Conservation (phyloP, 164 flowering plant species). For the Nelumbo lutea region DNA sequence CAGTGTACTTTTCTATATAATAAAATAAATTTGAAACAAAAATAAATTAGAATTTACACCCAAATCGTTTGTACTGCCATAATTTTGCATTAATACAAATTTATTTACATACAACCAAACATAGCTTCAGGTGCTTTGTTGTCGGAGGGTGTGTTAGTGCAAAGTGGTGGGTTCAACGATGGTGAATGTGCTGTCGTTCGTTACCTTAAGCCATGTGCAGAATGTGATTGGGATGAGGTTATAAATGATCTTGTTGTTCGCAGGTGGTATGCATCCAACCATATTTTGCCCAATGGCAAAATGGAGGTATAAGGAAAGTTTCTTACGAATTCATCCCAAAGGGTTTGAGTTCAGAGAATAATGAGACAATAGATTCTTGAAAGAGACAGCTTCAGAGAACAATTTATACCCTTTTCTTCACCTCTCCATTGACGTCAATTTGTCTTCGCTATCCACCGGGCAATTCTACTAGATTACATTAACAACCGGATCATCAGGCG, state of each 20-base stretch:
- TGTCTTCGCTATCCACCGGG: slow-evolving; percentile 42
- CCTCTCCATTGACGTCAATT: slow-evolving; percentile 43
- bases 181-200: slow-evolving; percentile 33
- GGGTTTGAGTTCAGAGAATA: not conserved
- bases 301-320: slow-evolving; percentile 37
- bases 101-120: too few relatives aligned
- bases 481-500: slow-evolving; percentile 25
- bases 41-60: too few relatives aligned
- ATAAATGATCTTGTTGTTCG: slow-evolving; percentile 12
- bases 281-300: slow-evolving; percentile 33
- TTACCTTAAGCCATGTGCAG: slow-evolving; percentile 24
- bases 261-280: slow-evolving; percentile 53
- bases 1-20: too few relatives aligned
- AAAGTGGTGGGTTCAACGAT: slow-evolving; percentile 32
- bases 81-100: too few relatives aligned
- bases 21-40: too few relatives aligned
- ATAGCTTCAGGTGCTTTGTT: slow-evolving; percentile 37
- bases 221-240: slow-evolving; percentile 48
- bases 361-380: slow-evolving; percentile 20
- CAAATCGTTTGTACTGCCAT: too few relatives aligned
- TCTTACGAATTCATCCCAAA: slow-evolving; percentile 44
- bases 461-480: slow-evolving; percentile 38
- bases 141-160: slow-evolving; percentile 33
- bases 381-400: slow-evolving; percentile 16
- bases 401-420: slow-evolving; percentile 47